A percentile compares a stretch with the other conserved stretches of the same genome.
Conservation (phyloP, 176 grass and related monocot species). For the Guadua angustifolia region DNA sequence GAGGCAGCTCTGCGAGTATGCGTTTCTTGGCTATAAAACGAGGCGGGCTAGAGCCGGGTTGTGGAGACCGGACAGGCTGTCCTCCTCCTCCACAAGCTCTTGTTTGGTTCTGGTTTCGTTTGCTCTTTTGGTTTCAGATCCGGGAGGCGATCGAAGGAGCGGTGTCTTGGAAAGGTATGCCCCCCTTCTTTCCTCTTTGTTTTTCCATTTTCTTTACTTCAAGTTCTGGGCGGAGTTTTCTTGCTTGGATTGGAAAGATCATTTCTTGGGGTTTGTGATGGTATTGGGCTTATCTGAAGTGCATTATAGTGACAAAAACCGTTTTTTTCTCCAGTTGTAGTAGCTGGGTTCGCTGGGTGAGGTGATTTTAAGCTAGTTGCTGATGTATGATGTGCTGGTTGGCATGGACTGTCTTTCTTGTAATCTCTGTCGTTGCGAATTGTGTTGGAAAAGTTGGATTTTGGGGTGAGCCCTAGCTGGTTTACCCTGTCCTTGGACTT, state of each 20-base stretch:
- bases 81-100: conserved; percentile 18
- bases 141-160: background rate
- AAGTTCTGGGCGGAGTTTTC: conserved; percentile 29
- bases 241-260: conserved; percentile 12
- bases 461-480: background rate
- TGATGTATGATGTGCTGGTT: conserved; percentile 3
- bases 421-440: background rate
- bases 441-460: conserved; percentile 25
- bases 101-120: background rate
- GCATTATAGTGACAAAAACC: background rate
- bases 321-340: background rate
- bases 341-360: background rate
- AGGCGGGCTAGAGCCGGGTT: background rate
- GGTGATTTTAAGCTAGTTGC: background rate
- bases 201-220: background rate
- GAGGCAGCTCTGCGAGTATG: conserved; percentile 26
- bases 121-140: conserved; percentile 33
- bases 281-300: background rate
- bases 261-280: background rate
- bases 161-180: conserved; percentile 24
- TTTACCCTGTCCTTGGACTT: background rate
- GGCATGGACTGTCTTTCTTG: background rate
- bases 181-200: background rate
- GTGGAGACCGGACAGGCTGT: conserved; percentile 17
- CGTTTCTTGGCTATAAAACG: conserved; percentile 46